Percentiles rank a stretch among this genome's conserved stretches.
Conservation (phyloP, 345 rosid species). For the Corymbia maculata region DNA sequence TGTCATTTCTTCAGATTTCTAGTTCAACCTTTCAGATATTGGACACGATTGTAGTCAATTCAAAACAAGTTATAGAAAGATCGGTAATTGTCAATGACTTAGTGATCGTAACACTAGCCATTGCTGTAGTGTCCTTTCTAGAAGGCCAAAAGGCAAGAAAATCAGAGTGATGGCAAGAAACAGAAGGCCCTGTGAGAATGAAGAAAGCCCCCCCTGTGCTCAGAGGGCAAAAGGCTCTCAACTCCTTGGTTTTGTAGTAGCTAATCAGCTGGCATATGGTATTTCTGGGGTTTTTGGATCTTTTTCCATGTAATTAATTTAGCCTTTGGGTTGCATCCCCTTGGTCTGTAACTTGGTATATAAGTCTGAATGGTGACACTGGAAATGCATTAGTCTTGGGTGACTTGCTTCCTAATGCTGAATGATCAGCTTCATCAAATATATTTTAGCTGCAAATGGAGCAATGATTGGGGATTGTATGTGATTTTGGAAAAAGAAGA, state of each 20-base stretch:
- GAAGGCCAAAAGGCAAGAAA: not conserved
- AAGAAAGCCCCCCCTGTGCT: not conserved
- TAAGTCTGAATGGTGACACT: not conserved
- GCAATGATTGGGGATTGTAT: not conserved
- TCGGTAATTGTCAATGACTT: not conserved
- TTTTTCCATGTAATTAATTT: not conserved
- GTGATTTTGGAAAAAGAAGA: not conserved
- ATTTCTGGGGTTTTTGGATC: not conserved
- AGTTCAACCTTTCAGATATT: not conserved
- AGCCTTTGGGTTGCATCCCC: not conserved
- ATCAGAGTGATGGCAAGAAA: not conserved
- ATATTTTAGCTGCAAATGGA: not conserved
- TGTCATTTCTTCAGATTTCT: not conserved
- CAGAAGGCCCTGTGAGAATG: not conserved
- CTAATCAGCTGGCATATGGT: not conserved
- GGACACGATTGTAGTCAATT: not conserved
- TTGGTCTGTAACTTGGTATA: not conserved
- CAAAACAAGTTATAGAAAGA: not conserved
- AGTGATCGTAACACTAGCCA: not conserved
- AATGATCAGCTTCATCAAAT: not conserved
- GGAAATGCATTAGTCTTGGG: not conserved
- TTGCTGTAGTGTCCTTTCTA: not conserved
- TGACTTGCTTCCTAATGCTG: not conserved
- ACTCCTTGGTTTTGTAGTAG: not conserved
- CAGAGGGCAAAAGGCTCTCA: not conserved